Percentiles rank a stretch among this genome's conserved stretches.
Conservation (phyloP, 371 early-diverging fungal genomes). For the Mortierella sp. region DNA sequence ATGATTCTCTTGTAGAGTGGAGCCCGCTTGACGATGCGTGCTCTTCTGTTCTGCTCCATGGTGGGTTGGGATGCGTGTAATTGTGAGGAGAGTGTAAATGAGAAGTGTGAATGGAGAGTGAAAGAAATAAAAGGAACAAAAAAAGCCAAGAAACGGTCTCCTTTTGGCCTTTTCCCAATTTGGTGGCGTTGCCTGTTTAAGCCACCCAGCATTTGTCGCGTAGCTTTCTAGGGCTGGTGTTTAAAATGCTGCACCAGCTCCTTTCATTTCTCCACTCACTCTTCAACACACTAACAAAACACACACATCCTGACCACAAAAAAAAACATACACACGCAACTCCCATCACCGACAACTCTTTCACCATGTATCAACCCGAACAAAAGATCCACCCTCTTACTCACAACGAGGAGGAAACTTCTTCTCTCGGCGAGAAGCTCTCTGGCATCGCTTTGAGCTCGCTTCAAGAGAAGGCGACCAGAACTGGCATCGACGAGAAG, state of each 20-base stretch:
- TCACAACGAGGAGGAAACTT: not conserved
- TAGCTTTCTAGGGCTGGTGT: no score
- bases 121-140: not conserved
- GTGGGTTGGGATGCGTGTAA: not conserved
- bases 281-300: not conserved
- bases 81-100: not conserved
- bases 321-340: not conserved
- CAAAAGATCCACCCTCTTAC: not conserved
- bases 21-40: conserved; percentile 32
- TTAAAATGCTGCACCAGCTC: no score
- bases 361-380: not conserved
- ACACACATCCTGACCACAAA: not conserved
- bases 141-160: not conserved
- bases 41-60: conserved; percentile 37
- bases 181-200: not conserved
- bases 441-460: not conserved
- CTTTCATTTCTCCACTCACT: not conserved
- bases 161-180: not conserved
- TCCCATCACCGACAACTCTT: not conserved
- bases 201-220: not conserved
- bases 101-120: not conserved
- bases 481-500: not conserved
- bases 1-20: conserved; percentile 36
- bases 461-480: not conserved
- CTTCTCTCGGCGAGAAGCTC: conserved; percentile 3